A percentile compares a stretch with the other conserved stretches of the same genome.
These are phyloP conservation scores for Hypoxylon sp. DNA, from an alignment of 2,329 filamentous ascomycete genomes.

Conservation along the genomic window DNA sequence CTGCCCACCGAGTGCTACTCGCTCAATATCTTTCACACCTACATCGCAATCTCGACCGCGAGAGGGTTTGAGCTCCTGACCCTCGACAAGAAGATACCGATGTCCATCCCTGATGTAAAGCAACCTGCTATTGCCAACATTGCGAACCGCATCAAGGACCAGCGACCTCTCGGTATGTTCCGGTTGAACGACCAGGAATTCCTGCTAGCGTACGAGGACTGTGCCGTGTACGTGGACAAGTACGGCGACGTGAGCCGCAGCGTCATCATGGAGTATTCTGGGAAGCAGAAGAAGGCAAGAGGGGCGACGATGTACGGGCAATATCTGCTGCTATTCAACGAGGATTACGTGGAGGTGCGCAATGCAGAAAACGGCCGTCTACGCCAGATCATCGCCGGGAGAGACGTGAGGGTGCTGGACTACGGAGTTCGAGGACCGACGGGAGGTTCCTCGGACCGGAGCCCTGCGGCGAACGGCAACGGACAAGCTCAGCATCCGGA, in stretches of 20 bases:
- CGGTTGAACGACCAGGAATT: slow-evolving; percentile 92
- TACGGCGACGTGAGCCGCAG: slow-evolving; percentile 93
- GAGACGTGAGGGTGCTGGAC: slow-evolving; percentile 89
- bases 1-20: slow-evolving; percentile 94
- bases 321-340: slow-evolving; percentile 92
- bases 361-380: slow-evolving; percentile 95
- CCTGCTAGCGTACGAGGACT: slow-evolving; percentile 92
- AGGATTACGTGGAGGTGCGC: slow-evolving; percentile 95
- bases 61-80: slow-evolving; percentile 96
- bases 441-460: slow-evolving; percentile 51
- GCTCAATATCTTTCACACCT: slow-evolving; percentile 95
- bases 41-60: slow-evolving; percentile 87
- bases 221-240: slow-evolving; percentile 97
- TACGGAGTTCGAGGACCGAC: slow-evolving; percentile 75
- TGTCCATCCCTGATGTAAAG: slow-evolving; percentile 89
- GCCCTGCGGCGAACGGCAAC: slow-evolving; percentile 14
- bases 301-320: slow-evolving; percentile 89
- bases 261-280: slow-evolving; percentile 99
- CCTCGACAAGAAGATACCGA: slow-evolving; percentile 94
- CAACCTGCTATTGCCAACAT: slow-evolving; percentile 83
- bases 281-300: slow-evolving; percentile 78
- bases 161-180: slow-evolving; percentile 95
- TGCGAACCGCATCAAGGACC: slow-evolving; percentile 79
- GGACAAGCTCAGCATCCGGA: slow-evolving; percentile 45
- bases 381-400: slow-evolving; percentile 90